phyloP scores from a whole-genome alignment of 148 eudicot species.

The Amaranthus cruentus region DNA sequence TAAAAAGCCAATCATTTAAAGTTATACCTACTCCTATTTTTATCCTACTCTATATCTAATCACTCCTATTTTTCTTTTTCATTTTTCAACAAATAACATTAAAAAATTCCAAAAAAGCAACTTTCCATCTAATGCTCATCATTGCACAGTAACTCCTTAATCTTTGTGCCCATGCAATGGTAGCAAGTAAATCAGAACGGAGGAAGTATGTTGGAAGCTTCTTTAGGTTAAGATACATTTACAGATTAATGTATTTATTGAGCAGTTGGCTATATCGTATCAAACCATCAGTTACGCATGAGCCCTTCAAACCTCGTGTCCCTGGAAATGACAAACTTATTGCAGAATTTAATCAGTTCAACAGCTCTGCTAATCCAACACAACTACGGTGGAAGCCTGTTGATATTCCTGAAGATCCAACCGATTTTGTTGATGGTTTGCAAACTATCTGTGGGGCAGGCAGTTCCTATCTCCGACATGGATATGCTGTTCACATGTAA shows the following conservation, averaged over 20 bases:
- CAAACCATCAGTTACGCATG: constrained; percentile 96
- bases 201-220: background rate
- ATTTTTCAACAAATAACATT: too few species aligned
- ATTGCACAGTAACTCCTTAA: too few species aligned
- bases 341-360: constrained; percentile 67
- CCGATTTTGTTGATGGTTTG: constrained; percentile 82
- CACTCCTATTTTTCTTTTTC: too few species aligned
- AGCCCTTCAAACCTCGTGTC: constrained; percentile 73
- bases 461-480: constrained; percentile 91
- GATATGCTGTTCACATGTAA: constrained; percentile 97
- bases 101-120: too few species aligned
- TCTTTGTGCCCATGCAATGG: too few species aligned
- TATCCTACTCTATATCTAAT: too few species aligned
- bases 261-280: constrained; percentile 90
- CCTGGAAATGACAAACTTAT: constrained; percentile 71
- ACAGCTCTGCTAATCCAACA: constrained; percentile 85
- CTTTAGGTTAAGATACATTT: background rate
- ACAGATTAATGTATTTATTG: constrained; percentile 1
- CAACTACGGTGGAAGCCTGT: constrained; percentile 91
- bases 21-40: too few species aligned
- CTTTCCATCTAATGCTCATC: too few species aligned
- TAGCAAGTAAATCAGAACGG: too few species aligned
- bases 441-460: constrained; percentile 91
- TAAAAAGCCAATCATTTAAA: too few species aligned
- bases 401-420: constrained; percentile 57